phyloP scores from a whole-genome alignment of 495 filamentous ascomycete genomes.

The Penicillium angulare region DNA sequence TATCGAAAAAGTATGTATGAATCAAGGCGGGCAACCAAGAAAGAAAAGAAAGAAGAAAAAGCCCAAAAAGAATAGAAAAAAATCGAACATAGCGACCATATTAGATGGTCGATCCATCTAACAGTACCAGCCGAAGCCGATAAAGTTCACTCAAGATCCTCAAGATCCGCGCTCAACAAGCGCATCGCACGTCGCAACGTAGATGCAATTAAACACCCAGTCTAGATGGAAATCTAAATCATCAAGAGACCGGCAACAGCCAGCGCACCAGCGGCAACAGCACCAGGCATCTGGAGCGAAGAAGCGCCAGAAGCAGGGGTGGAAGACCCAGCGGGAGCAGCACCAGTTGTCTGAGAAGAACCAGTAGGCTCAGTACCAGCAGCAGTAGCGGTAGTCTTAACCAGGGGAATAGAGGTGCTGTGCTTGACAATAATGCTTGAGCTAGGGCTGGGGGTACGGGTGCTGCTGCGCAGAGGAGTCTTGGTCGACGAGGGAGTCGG shows the following conservation, averaged over 20 bases:
- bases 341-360: conserved; percentile 16
- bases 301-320: conserved; percentile 27
- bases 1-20: conserved; percentile 18
- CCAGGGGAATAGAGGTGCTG: background rate
- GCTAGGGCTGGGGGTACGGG: conserved; percentile 9
- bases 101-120: conserved; percentile 1
- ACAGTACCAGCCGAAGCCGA: background rate
- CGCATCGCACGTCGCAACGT: background rate
- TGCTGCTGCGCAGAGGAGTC: conserved; percentile 18
- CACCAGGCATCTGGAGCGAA: conserved; percentile 31
- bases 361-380: conserved; percentile 6
- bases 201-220: too few relatives aligned
- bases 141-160: conserved; percentile 4
- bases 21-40: background rate
- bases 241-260: conserved; percentile 45
- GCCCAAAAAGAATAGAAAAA: background rate
- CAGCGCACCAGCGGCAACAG: conserved; percentile 37
- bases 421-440: background rate
- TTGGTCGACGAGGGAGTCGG: conserved; percentile 14
- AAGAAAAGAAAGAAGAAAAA: conserved; percentile 5
- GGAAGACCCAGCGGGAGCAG: conserved; percentile 20
- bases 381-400: background rate
- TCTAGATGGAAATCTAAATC: conserved; percentile 30
- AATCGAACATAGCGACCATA: background rate
- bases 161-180: conserved; percentile 11